Evolutionary conservation across 2,329 filamentous ascomycete genomes (phyloP).

Genomic region (Drechslerella coelobrocha): DNA sequence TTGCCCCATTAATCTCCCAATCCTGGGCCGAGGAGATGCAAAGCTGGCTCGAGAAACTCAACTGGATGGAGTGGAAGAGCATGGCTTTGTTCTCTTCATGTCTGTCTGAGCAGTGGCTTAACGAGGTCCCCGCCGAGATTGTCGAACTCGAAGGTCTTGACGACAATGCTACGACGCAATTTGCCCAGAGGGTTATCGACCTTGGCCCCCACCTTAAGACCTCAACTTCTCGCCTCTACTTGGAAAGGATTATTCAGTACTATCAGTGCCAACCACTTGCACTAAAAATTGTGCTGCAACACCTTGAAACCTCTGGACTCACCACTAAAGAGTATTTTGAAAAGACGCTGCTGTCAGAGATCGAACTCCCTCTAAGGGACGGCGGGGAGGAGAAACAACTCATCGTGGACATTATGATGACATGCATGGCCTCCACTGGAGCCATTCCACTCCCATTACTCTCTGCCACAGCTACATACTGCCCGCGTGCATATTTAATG

Average conservation of each 20-base stretch:
- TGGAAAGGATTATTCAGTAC: too few relatives aligned
- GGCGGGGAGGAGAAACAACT: background rate
- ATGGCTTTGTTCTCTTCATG: background rate
- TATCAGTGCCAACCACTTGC: background rate
- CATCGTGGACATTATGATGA: background rate
- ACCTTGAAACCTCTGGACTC: background rate
- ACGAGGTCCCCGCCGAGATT: background rate
- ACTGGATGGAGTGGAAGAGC: background rate
- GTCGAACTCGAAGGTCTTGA: too few relatives aligned
- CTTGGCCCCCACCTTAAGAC: too few relatives aligned
- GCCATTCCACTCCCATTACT: background rate
- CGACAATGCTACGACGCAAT: too few relatives aligned
- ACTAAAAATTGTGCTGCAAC: background rate
- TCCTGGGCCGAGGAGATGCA: background rate
- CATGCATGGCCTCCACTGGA: background rate
- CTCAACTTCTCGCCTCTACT: too few relatives aligned
- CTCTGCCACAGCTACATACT: too few relatives aligned
- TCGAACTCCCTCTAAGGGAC: background rate
- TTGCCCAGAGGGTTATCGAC: too few relatives aligned
- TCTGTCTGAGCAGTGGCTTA: background rate
- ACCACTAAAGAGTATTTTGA: slow-evolving; percentile 2
- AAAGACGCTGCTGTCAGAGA: background rate
- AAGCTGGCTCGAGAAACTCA: background rate
- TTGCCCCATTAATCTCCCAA: background rate
- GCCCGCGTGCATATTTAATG: too few relatives aligned